Evolutionary conservation across 2,329 filamentous ascomycete genomes (phyloP).

Genomic region (Botrytis aclada): DNA sequence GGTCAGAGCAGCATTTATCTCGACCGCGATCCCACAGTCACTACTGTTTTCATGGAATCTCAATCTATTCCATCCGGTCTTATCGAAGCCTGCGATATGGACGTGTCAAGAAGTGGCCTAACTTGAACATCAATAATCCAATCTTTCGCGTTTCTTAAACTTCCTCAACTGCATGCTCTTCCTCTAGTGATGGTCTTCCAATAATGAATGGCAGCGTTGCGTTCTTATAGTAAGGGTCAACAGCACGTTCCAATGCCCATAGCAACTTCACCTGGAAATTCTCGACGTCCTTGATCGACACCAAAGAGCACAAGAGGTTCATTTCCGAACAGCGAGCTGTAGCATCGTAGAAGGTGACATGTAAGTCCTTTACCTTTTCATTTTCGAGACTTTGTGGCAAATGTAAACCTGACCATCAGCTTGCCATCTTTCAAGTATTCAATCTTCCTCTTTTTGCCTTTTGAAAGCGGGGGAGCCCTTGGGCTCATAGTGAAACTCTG

Average conservation of each 20-base stretch:
- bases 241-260: neutral
- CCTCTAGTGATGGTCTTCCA: neutral
- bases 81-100: neutral
- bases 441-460: neutral
- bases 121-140: neutral
- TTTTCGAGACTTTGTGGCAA: neutral
- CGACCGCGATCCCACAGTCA: neutral
- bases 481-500: neutral
- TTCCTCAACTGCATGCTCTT: neutral
- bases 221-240: neutral
- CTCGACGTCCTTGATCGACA: neutral
- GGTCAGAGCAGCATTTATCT: neutral
- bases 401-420: neutral
- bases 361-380: neutral
- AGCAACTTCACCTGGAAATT: neutral
- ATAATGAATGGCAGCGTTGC: neutral
- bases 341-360: neutral
- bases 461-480: neutral
- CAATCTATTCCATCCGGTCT: fast-evolving
- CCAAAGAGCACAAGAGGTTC: neutral
- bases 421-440: neutral
- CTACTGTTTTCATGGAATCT: neutral
- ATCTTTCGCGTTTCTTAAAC: neutral
- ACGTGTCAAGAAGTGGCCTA: neutral
- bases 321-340: neutral